phyloP scores from a whole-genome alignment of 169 alveolate species.

The Hammondia hammondi region DNA sequence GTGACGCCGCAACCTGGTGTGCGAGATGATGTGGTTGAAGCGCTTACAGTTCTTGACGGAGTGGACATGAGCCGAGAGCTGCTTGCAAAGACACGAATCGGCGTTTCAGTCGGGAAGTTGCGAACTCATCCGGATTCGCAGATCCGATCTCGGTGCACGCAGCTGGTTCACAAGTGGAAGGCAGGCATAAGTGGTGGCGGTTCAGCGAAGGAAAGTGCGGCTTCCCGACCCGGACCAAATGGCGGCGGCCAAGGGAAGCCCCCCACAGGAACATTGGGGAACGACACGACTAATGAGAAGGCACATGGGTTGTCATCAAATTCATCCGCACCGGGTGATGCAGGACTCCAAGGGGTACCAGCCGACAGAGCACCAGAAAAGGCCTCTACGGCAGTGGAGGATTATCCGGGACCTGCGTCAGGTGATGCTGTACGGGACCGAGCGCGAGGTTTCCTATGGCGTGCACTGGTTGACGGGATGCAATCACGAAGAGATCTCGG shows the following conservation, averaged over 20 bases:
- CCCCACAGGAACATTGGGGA: not conserved
- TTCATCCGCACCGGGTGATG: not conserved
- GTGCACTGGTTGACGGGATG: slow-evolving; percentile 58
- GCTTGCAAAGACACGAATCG: slow-evolving; percentile 53
- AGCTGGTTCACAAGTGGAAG: slow-evolving; percentile 55
- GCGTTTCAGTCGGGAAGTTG: slow-evolving; percentile 57
- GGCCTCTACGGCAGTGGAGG: not conserved
- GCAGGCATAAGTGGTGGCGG: not conserved
- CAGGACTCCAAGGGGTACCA: not conserved
- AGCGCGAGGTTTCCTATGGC: slow-evolving; percentile 57
- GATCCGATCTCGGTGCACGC: not conserved
- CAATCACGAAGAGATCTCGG: not conserved
- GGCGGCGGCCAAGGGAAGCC: not conserved
- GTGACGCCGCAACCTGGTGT: not conserved
- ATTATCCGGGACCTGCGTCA: slow-evolving; percentile 27
- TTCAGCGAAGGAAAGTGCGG: not conserved
- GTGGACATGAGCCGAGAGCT: slow-evolving; percentile 32
- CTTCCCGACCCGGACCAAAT: slow-evolving; percentile 4
- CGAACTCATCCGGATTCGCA: slow-evolving; percentile 35
- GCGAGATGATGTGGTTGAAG: not conserved
- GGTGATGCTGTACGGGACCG: slow-evolving; percentile 54
- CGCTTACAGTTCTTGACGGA: not conserved
- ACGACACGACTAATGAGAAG: not conserved
- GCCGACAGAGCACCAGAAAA: not conserved
- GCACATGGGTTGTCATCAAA: not conserved